Base-by-base conservation (phyloP, 495 filamentous ascomycete genomes). In the Penicillium angulare region DNA sequence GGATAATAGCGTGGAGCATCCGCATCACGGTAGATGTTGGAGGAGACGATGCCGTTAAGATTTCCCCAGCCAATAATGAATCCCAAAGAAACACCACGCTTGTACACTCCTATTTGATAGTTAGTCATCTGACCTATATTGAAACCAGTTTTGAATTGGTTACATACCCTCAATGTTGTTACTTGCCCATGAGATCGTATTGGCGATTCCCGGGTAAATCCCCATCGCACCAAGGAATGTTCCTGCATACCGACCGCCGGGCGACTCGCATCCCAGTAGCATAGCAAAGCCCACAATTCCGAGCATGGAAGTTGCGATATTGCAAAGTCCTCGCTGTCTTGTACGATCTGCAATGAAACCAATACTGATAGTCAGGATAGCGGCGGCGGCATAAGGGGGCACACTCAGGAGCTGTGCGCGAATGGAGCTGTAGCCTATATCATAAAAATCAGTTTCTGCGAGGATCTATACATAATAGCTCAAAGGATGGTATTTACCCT, bases 51-150 rank as follows among this genome's bases (percentile, higher is more conserved):
- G 15, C 90, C 90, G 68, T 93, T 95, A 18, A 97, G 73, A 53
- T 97, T 97, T 7, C 92, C 92, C 89, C 90, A 96, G 13, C 89
- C 89, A 51, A 95, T 91, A 20, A 95, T 88, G 31, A 96, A 83
- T 0, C 92, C 92, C 3, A 95, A 67, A 0, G 88, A 86, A 2
- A 96, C 84, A 17, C 92, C 92, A 18, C 92, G 81, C 75, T 96
- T 96, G 69, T 95, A 95, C 3, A 91, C 87, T 16, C 92, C 72
- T 76, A 42, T 7, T 22, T n/a, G 5, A 8, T 9, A 23, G 16
- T 41, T 13, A 16, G 32, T 34, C 12, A 38, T 17, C 17, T 17
- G 16, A 17, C 3, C 0, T 24, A 38, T 18, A 6, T 9, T 45
- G n/a, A 8, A 6, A 9, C 8, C 9, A 26, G 23, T 12, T 22